Conservation (phyloP, 805 yeast genomes). For the Candida awuae region DNA sequence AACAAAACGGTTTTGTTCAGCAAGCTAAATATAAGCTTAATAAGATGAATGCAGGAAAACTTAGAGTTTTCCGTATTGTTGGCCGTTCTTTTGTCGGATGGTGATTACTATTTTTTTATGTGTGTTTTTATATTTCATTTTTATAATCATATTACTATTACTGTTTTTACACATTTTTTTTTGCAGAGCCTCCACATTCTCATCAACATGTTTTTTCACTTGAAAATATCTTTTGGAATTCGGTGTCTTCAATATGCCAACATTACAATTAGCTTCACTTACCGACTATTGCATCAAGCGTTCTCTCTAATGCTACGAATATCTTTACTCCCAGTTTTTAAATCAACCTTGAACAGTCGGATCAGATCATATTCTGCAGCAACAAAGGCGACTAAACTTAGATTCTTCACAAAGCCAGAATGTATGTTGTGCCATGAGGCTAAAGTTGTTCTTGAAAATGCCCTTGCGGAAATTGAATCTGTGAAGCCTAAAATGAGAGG, state of each 20-base stretch:
- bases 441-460: conserved; percentile 38
- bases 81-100: conserved; percentile 69
- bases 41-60: conserved; percentile 71
- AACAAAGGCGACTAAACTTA: conserved; percentile 27
- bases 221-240: too few relatives aligned
- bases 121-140: not conserved
- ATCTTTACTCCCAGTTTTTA: not conserved
- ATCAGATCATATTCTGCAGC: not conserved
- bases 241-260: too few relatives aligned
- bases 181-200: too few relatives aligned
- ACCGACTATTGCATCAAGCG: too few relatives aligned
- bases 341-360: not conserved
- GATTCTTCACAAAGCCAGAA: conserved; percentile 61
- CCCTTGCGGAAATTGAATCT: conserved; percentile 25
- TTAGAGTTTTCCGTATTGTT: conserved; percentile 73
- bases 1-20: conserved; percentile 41
- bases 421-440: conserved; percentile 68
- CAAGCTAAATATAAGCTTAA: conserved; percentile 57
- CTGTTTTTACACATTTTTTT: too few relatives aligned
- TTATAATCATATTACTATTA: too few relatives aligned
- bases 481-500: conserved; percentile 17
- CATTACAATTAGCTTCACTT: too few relatives aligned
- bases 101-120: conserved; percentile 27
- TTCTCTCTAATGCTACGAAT: too few relatives aligned
- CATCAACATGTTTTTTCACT: too few relatives aligned